Evolutionary conservation across 1,284 basidiomycete species (phyloP).

Genomic region (Hemileia vastatrix): DNA sequence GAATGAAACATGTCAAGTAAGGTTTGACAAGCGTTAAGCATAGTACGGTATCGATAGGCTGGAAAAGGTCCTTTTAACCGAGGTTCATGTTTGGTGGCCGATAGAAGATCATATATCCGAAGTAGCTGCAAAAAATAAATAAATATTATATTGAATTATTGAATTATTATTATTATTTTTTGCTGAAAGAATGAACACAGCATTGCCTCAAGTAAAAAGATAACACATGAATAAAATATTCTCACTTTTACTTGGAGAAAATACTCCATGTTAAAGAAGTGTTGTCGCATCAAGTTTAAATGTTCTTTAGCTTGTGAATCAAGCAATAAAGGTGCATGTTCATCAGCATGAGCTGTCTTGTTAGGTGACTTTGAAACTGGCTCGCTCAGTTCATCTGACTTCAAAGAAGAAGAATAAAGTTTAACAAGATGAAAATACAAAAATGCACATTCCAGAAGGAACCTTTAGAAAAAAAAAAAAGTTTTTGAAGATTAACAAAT

Average conservation of each 20-base stretch:
- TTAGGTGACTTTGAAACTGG: background rate
- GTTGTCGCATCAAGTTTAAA: background rate
- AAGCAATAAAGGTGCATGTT: slow-evolving; percentile 1
- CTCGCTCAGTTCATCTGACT: too few relatives aligned
- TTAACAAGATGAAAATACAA: slow-evolving; percentile 17
- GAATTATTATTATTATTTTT: background rate
- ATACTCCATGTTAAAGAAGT: slow-evolving; percentile 16
- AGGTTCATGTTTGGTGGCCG: slow-evolving; percentile 83
- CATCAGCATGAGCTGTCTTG: background rate
- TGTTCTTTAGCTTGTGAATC: background rate
- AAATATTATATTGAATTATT: background rate
- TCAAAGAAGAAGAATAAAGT: slow-evolving; percentile 4
- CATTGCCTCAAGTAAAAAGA: background rate
- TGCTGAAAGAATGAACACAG: background rate
- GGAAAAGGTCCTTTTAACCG: slow-evolving; percentile 82
- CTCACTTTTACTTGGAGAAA: slow-evolving; percentile 22
- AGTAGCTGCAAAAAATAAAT: background rate
- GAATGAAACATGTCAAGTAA: slow-evolving; percentile 67
- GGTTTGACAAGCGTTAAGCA: slow-evolving; percentile 74
- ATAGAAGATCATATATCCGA: slow-evolving; percentile 61
- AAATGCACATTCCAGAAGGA: slow-evolving; percentile 18
- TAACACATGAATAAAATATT: background rate
- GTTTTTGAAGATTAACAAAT: too few relatives aligned
- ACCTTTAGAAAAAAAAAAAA: background rate
- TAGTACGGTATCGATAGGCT: slow-evolving; percentile 65